These are phyloP conservation scores for Maudiozyma serrabonitensis DNA, from an alignment of 805 yeast genomes.

Conservation along the genomic window DNA sequence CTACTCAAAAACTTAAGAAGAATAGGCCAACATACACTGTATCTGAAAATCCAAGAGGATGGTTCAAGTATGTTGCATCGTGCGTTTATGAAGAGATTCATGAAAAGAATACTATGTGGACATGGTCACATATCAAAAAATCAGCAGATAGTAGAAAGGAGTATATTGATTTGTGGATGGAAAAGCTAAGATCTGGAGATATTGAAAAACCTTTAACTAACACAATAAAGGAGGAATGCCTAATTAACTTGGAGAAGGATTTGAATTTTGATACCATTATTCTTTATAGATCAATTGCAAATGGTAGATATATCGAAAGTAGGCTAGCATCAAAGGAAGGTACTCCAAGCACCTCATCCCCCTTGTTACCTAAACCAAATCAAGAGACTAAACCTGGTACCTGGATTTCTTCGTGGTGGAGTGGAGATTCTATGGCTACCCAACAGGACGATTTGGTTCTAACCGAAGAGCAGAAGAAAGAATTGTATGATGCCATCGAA, in stretches of 20 bases:
- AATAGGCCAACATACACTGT: slow-evolving; percentile 49
- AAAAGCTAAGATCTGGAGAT: slow-evolving; percentile 35
- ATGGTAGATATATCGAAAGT: slow-evolving; percentile 54
- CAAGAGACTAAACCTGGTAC: slow-evolving; percentile 30
- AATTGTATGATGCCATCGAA: slow-evolving; percentile 87
- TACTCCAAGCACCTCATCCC: slow-evolving; percentile 3
- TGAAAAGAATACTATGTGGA: slow-evolving; percentile 70
- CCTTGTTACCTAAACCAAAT: slow-evolving; percentile 8
- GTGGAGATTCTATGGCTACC: slow-evolving; percentile 26
- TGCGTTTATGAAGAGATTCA: slow-evolving; percentile 73
- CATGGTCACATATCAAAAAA: slow-evolving; percentile 71
- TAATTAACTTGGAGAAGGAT: slow-evolving; percentile 47
- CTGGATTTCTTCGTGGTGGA: slow-evolving; percentile 70
- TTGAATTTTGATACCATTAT: slow-evolving; percentile 71
- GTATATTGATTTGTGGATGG: slow-evolving; percentile 62
- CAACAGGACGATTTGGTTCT: slow-evolving; percentile 38
- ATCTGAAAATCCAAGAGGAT: slow-evolving; percentile 57
- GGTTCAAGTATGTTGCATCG: slow-evolving; percentile 78
- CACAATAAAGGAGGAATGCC: slow-evolving; percentile 32
- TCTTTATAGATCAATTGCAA: slow-evolving; percentile 75
- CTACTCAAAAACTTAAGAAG: slow-evolving; percentile 65
- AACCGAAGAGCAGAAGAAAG: slow-evolving; percentile 81
- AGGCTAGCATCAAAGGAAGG: slow-evolving; percentile 21
- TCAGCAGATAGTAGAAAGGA: slow-evolving; percentile 63
- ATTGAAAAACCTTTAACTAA: slow-evolving; percentile 22